phyloP scores from a whole-genome alignment of 2,329 filamentous ascomycete species.

The Pseudogymnoascus sp. region DNA sequence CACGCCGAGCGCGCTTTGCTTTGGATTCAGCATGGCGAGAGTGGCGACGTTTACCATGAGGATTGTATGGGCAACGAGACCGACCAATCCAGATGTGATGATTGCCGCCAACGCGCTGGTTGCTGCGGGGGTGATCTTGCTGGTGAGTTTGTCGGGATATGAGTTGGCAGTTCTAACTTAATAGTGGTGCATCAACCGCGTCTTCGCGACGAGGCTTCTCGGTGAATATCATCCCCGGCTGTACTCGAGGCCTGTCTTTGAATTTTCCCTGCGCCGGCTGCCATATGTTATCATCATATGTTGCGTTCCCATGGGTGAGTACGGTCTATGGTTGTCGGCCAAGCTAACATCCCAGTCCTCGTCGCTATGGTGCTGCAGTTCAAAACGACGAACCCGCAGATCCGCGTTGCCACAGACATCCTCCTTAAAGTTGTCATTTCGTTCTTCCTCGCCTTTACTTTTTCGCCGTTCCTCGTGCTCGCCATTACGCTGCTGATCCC shows the following conservation, averaged over 20 bases:
- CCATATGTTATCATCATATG: neutral
- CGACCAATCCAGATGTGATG: constrained; percentile 28
- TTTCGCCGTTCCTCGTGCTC: neutral
- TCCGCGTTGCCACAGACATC: neutral
- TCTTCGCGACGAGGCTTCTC: neutral
- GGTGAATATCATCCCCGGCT: neutral
- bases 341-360: neutral
- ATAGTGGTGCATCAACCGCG: neutral
- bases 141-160: neutral
- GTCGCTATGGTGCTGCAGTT: neutral
- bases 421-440: neutral
- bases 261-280: neutral
- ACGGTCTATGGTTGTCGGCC: neutral
- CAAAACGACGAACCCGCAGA: neutral
- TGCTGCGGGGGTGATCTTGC: neutral
- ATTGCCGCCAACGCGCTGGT: neutral
- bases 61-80: constrained; percentile 52
- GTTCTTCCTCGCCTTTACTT: neutral
- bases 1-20: constrained; percentile 46
- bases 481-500: neutral
- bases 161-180: neutral
- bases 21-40: constrained; percentile 45
- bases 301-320: neutral
- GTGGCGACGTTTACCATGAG: constrained; percentile 33
- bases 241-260: neutral